These are phyloP conservation scores for Lachancea dasiensis DNA, from an alignment of 805 yeast species.

Conservation along the genomic window DNA sequence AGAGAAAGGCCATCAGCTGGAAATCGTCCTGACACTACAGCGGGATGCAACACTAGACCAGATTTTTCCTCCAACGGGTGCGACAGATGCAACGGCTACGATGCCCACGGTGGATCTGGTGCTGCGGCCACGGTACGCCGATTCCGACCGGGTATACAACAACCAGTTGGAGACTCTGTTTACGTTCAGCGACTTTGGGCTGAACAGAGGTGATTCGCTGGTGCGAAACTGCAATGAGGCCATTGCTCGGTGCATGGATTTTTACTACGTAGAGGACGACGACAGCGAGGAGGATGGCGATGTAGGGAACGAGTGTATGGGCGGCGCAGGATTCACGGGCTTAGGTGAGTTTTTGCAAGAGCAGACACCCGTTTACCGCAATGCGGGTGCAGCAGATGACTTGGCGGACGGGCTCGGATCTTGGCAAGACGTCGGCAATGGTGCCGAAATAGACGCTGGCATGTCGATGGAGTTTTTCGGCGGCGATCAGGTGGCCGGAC, in stretches of 20 bases:
- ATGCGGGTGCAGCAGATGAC: conserved; percentile 27
- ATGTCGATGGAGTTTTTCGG: conserved; percentile 23
- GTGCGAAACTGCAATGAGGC: conserved; percentile 35
- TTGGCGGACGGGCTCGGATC: conserved; percentile 15
- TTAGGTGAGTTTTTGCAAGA: conserved; percentile 17
- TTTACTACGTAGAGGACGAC: conserved; percentile 15
- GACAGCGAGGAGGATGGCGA: conserved; percentile 9
- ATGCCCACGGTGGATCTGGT: conserved; percentile 29
- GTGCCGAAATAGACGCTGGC: conserved; percentile 22
- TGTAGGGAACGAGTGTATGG: conserved; percentile 2
- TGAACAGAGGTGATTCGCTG: conserved; percentile 37
- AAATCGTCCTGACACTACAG: conserved; percentile 25
- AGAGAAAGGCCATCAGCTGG: conserved; percentile 26
- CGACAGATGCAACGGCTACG: too few relatives aligned
- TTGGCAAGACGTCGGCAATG: conserved; percentile 11
- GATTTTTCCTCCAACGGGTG: conserved; percentile 17
- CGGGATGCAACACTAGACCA: conserved; percentile 22
- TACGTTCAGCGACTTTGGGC: conserved; percentile 35
- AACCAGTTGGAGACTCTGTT: conserved; percentile 33
- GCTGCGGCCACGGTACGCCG: conserved; percentile 34
- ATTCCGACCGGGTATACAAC: conserved; percentile 34
- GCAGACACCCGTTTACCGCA: conserved; percentile 13
- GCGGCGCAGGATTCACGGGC: conserved; percentile 12
- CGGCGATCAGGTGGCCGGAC: conserved; percentile 11
- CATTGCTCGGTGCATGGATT: conserved; percentile 32